Evolutionary conservation across 2,329 filamentous ascomycete genomes (phyloP).

Genomic region (Ascochyta lentis): DNA sequence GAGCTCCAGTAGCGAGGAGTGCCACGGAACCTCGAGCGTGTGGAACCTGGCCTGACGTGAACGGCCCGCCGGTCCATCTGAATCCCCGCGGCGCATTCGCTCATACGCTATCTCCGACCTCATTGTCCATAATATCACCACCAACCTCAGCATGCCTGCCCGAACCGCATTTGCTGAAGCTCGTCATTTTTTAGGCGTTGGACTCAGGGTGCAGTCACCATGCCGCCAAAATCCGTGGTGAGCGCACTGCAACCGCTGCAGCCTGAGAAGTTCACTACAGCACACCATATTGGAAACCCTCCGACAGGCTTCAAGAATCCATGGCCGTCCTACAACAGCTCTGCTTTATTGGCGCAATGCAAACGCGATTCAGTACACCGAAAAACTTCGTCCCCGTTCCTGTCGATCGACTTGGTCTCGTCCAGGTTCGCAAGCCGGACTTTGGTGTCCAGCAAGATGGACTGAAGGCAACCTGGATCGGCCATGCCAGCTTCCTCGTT

Average conservation of each 20-base stretch:
- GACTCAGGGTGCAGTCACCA: conserved; percentile 10
- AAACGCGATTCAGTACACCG: conserved; percentile 47
- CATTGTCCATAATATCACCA: conserved; percentile 21
- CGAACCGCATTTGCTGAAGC: conserved; percentile 12
- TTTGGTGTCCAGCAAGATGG: conserved; percentile 43
- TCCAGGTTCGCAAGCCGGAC: conserved; percentile 51
- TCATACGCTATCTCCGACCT: conserved; percentile 23
- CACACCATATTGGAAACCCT: conserved; percentile 54
- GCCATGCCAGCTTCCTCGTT: conserved; percentile 59
- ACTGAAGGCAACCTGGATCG: conserved; percentile 59
- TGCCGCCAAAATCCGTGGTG: conserved; percentile 27
- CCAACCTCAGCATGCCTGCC: conserved; percentile 13
- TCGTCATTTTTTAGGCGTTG: conserved; percentile 26
- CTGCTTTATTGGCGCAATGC: conserved; percentile 37
- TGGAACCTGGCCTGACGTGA: conserved; percentile 1
- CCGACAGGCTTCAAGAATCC: conserved; percentile 58
- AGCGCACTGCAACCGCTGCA: conserved; percentile 24
- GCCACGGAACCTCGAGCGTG: background rate
- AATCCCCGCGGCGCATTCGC: conserved; percentile 6
- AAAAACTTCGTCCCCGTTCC: conserved; percentile 58
- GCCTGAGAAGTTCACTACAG: conserved; percentile 32
- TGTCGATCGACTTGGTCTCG: conserved; percentile 49
- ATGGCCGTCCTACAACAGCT: conserved; percentile 54
- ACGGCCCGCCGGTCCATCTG: conserved; percentile 14
- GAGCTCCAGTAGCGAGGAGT: background rate